A percentile compares a stretch with the other conserved stretches of the same genome.
These are phyloP conservation scores for Lodderomyces margitis DNA, from an alignment of 1,139 yeast genomes.

Conservation along the genomic window DNA sequence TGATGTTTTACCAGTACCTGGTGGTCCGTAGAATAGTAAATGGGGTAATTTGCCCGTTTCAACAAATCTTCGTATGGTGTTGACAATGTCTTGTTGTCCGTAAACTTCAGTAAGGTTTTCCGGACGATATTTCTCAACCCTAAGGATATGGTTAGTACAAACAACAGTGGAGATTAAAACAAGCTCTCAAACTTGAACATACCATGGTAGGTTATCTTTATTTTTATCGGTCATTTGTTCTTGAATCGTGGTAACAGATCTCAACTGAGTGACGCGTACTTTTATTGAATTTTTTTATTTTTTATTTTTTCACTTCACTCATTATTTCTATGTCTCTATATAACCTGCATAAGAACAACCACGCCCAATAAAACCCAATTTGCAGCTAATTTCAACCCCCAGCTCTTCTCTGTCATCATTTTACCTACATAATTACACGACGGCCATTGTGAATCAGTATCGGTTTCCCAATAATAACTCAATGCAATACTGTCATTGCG, in stretches of 20 bases:
- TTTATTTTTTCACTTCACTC: background rate
- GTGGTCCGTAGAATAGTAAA: slow-evolving; percentile 91
- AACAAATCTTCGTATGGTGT: slow-evolving; percentile 79
- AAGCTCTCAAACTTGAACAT: slow-evolving; percentile 20
- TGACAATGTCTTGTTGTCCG: slow-evolving; percentile 86
- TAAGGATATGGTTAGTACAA: slow-evolving; percentile 12
- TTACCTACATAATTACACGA: slow-evolving; percentile 55
- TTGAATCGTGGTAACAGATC: background rate
- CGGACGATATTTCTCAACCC: slow-evolving; percentile 98
- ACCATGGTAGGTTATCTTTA: slow-evolving; percentile 42
- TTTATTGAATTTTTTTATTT: background rate
- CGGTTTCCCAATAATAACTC: slow-evolving; percentile 46
- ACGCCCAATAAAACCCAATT: slow-evolving; percentile 9
- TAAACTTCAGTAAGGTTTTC: slow-evolving; percentile 76
- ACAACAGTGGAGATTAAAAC: background rate
- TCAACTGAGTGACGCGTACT: background rate
- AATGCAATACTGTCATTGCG: slow-evolving; percentile 31
- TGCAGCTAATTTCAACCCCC: slow-evolving; percentile 1
- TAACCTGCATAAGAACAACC: slow-evolving; percentile 3
- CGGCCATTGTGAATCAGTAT: slow-evolving; percentile 23
- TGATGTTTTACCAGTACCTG: slow-evolving; percentile 97
- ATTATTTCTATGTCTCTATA: slow-evolving; percentile 1
- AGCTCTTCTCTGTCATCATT: slow-evolving; percentile 3
- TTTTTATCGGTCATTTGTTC: slow-evolving; percentile 11
- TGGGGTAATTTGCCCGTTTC: slow-evolving; percentile 85